phyloP scores from a whole-genome alignment of 2,329 filamentous ascomycete species.

The Ascochyta clinopodiicola region DNA sequence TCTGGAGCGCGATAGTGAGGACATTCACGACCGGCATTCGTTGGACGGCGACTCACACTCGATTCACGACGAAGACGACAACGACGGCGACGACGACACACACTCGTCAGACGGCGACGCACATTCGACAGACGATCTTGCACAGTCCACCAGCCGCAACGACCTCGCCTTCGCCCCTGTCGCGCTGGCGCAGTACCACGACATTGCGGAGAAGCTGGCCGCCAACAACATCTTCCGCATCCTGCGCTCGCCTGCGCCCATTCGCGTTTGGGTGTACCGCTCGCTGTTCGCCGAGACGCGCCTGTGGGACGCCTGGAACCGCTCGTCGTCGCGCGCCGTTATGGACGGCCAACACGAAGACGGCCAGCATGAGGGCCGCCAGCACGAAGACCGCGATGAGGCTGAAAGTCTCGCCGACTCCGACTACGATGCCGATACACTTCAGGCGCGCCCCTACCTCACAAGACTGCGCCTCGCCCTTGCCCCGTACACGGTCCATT shows the following conservation, averaged over 20 bases:
- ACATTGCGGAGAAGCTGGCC: conserved; percentile 29
- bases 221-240: conserved; percentile 34
- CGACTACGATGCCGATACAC: conserved; percentile 20
- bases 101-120: not conserved
- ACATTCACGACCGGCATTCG: too few relatives aligned
- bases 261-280: conserved; percentile 37
- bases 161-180: conserved; percentile 28
- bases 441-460: conserved; percentile 44
- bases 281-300: conserved; percentile 30
- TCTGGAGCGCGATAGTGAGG: too few relatives aligned
- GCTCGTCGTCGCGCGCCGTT: conserved; percentile 4
- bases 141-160: not conserved
- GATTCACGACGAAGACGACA: too few relatives aligned
- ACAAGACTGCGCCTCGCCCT: conserved; percentile 55
- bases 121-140: not conserved
- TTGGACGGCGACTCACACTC: too few relatives aligned
- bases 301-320: conserved; percentile 31
- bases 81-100: too few relatives aligned
- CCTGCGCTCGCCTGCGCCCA: conserved; percentile 33
- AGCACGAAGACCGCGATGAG: conserved; percentile 20
- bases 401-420: conserved; percentile 23
- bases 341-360: conserved; percentile 5
- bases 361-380: not conserved
- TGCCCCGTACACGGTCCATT: conserved; percentile 62
- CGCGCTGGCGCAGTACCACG: conserved; percentile 35